phyloP scores from a whole-genome alignment of 2,329 filamentous ascomycete genomes.

The Claviceps maximensis region DNA sequence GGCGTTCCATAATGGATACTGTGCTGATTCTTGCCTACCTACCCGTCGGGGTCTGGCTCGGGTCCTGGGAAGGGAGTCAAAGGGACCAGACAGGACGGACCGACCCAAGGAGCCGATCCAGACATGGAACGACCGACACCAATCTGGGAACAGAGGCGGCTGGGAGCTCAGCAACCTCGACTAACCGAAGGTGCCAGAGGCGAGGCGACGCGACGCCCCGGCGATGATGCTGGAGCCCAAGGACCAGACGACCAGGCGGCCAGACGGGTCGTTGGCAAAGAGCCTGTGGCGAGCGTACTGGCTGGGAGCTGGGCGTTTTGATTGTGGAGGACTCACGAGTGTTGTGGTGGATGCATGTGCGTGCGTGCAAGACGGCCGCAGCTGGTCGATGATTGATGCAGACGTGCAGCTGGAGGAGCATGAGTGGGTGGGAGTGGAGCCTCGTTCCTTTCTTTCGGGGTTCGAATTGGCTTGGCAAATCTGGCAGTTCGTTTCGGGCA shows the following conservation, averaged over 20 bases:
- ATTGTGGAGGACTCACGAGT: neutral
- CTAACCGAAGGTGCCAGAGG: neutral
- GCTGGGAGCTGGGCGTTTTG: neutral
- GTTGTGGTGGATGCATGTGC: neutral
- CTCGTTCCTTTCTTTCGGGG: neutral
- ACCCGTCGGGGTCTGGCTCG: too few relatives aligned
- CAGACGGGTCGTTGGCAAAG: too few relatives aligned
- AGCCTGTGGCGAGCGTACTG: neutral
- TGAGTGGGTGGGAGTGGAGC: neutral
- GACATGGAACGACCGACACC: neutral
- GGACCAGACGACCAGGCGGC: too few relatives aligned
- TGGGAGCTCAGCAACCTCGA: neutral
- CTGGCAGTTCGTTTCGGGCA: slow-evolving; percentile 1
- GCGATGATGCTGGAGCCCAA: neutral
- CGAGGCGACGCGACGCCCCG: too few relatives aligned
- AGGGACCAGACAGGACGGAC: too few relatives aligned
- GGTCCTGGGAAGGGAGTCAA: neutral
- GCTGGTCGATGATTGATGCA: neutral
- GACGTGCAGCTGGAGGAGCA: neutral
- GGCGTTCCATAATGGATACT: neutral
- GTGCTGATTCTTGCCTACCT: neutral
- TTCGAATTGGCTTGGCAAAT: neutral
- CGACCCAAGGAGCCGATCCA: neutral
- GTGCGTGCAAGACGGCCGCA: neutral
- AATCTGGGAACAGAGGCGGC: neutral